Evolutionary conservation across 1,284 basidiomycete species (phyloP).

Genomic region (Moesziomyces antarcticus): DNA sequence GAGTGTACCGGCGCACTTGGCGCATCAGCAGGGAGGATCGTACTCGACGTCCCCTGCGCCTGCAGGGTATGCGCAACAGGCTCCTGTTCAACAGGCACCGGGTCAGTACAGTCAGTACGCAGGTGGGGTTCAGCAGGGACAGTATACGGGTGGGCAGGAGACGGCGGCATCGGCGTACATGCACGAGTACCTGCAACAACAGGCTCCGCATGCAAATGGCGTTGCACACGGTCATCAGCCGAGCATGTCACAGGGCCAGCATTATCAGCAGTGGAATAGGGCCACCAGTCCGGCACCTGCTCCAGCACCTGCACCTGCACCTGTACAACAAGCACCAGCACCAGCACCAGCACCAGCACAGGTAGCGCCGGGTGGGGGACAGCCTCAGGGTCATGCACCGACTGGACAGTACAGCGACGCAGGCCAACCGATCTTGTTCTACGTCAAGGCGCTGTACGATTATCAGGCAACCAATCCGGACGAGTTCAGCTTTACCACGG

Average conservation of each 20-base stretch:
- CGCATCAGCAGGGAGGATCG: conserved; percentile 21
- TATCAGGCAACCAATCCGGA: conserved; percentile 86
- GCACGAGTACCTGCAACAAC: conserved; percentile 65
- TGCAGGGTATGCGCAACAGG: conserved; percentile 13
- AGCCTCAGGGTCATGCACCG: conserved; percentile 69
- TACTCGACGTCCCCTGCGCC: conserved; percentile 24
- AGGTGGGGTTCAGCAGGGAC: conserved; percentile 61
- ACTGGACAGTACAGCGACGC: conserved; percentile 81
- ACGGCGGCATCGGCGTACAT: conserved; percentile 62
- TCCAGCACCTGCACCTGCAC: conserved; percentile 36
- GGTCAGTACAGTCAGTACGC: conserved; percentile 55
- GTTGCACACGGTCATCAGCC: conserved; percentile 26
- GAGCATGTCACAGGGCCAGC: conserved; percentile 27
- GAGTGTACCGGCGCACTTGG: conserved; percentile 39
- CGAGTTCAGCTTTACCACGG: conserved; percentile 86
- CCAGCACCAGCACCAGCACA: conserved; percentile 29
- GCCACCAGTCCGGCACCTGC: conserved; percentile 37
- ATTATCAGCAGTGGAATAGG: conserved; percentile 30
- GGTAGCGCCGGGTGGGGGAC: conserved; percentile 40
- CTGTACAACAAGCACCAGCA: conserved; percentile 4
- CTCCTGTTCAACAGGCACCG: conserved; percentile 53
- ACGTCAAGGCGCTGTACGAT: conserved; percentile 83
- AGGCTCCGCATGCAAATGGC: conserved; percentile 22
- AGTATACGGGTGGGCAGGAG: conserved; percentile 40
- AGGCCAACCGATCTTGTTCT: conserved; percentile 82